Evolutionary conservation across 2,329 filamentous ascomycete species (phyloP), one percentile per base, ranked within the genome.

Genomic region (Xylaria sp.): DNA sequence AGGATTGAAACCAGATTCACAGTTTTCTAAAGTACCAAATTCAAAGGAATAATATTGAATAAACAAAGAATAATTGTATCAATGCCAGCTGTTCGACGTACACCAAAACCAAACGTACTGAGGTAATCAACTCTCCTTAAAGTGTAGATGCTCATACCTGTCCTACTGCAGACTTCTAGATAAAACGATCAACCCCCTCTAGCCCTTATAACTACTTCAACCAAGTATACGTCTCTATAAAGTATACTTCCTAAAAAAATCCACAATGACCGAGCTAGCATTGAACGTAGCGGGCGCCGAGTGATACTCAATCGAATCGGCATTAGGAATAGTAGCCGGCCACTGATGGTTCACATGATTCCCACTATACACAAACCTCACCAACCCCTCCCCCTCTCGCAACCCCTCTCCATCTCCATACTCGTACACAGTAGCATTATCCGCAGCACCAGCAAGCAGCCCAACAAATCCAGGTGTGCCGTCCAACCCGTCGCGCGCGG

Each of bases 311-410:
- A 67, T 54, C n/a, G 74, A 77, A 46, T 77, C 75, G 5, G 59
- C 31, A 46, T 78, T 78, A 13, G 48, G 23, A 13, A 61, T 61
- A 2, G 72, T 78, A 1, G 75, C 69, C 1, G 75, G 75, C 75
- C 76, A 78, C 54, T 74, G 74, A 46, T 78, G 76, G 1, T 69
- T 67, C n/a, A 78, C 73, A 15, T 75, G 62, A 44, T 78, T 68
- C 3, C 75, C 75, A 41, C 73, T 71, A 51, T 77, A 77, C 8
- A 78, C 72, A 8, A 76, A 70, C 9, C 70, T 71, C 4, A 77
- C 73, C 39, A 77, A 25, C 1, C 73, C 69, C 23, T 62, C 9
- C 23, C 59, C 9, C 25, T 54, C 34, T 37, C 10, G 34, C 34
- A 37, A 18, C 18, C 18, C 31, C 23, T 10, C 34, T 9, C 58